A percentile compares a stretch with the other conserved stretches of the same genome.
These are phyloP conservation scores for Paradendryphiella salina DNA, from an alignment of 2,329 filamentous ascomycete species.

Conservation along the genomic window DNA sequence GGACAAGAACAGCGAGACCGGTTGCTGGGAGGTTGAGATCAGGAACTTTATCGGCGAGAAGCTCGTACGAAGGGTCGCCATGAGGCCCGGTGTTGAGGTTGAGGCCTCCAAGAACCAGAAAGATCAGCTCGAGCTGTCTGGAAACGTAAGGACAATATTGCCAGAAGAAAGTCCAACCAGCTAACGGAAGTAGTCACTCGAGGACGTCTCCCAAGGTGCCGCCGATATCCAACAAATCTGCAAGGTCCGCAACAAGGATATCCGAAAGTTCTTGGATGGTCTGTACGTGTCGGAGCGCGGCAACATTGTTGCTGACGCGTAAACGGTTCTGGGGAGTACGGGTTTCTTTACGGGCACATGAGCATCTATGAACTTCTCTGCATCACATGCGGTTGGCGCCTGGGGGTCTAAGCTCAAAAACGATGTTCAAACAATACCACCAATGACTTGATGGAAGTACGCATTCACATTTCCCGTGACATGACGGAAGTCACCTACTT, in stretches of 20 bases:
- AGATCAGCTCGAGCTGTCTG: slow-evolving; percentile 91
- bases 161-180: slow-evolving; percentile 1
- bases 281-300: slow-evolving; percentile 99
- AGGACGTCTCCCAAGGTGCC: slow-evolving; percentile 95
- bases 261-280: slow-evolving; percentile 99
- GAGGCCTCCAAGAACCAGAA: slow-evolving; percentile 89
- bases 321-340: slow-evolving; percentile 39
- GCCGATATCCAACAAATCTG: slow-evolving; percentile 99
- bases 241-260: slow-evolving; percentile 99
- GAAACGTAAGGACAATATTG: slow-evolving; percentile 63
- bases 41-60: slow-evolving; percentile 83
- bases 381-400: slow-evolving; percentile 47
- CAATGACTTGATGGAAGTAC: slow-evolving; percentile 31
- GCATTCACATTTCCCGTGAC: slow-evolving; percentile 12
- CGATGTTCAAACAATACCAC: slow-evolving; percentile 46
- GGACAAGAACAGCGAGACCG: slow-evolving; percentile 92
- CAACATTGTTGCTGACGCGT: slow-evolving; percentile 76
- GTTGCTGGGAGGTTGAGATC: slow-evolving; percentile 91
- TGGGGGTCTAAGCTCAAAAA: slow-evolving; percentile 47
- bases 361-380: slow-evolving; percentile 48
- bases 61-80: slow-evolving; percentile 89
- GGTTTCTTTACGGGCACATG: slow-evolving; percentile 49
- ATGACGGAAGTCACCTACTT: slow-evolving; percentile 12
- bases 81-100: slow-evolving; percentile 89
- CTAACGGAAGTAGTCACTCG: slow-evolving; percentile 64